Conservation (phyloP, 192 early-diverging fungal genomes). For the Backusella psychrophila region DNA sequence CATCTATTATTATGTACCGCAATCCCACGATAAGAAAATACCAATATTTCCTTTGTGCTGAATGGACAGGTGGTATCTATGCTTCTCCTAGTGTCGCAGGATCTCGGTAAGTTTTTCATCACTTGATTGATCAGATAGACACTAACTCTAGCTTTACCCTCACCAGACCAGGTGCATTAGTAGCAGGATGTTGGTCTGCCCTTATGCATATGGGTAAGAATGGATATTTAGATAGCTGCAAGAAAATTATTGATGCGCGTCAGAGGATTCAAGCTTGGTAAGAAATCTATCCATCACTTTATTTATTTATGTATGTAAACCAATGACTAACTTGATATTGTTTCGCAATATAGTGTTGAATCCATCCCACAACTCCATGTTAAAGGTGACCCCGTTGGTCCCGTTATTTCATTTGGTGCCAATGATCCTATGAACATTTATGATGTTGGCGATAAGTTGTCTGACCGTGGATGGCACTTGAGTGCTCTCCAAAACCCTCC, state of each 20-base stretch:
- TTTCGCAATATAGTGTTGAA: slow-evolving; percentile 36
- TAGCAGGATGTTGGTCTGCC: slow-evolving; percentile 96
- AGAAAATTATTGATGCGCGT: slow-evolving; percentile 75
- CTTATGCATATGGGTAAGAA: slow-evolving; percentile 83
- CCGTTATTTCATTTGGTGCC: slow-evolving; percentile 75
- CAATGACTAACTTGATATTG: not conserved
- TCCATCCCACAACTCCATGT: slow-evolving; percentile 68
- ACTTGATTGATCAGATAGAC: not conserved
- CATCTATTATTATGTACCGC: slow-evolving; percentile 91
- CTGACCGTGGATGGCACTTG: slow-evolving; percentile 80
- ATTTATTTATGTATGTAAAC: not conserved
- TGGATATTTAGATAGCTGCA: slow-evolving; percentile 84
- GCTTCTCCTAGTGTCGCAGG: slow-evolving; percentile 90
- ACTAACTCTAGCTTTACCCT: not conserved
- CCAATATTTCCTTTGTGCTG: slow-evolving; percentile 89
- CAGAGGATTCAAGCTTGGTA: slow-evolving; percentile 66
- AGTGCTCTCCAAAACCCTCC: slow-evolving; percentile 87
- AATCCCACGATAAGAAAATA: slow-evolving; percentile 76
- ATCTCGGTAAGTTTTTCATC: slow-evolving; percentile 52
- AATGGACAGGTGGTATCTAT: slow-evolving; percentile 97
- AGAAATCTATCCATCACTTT: not conserved
- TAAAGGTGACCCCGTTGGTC: slow-evolving; percentile 75
- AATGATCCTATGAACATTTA: slow-evolving; percentile 74
- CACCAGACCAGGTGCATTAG: slow-evolving; percentile 77
- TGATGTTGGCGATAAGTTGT: slow-evolving; percentile 81